Base-by-base conservation (phyloP, 2,329 filamentous ascomycete species). In the Apiospora koreana region DNA sequence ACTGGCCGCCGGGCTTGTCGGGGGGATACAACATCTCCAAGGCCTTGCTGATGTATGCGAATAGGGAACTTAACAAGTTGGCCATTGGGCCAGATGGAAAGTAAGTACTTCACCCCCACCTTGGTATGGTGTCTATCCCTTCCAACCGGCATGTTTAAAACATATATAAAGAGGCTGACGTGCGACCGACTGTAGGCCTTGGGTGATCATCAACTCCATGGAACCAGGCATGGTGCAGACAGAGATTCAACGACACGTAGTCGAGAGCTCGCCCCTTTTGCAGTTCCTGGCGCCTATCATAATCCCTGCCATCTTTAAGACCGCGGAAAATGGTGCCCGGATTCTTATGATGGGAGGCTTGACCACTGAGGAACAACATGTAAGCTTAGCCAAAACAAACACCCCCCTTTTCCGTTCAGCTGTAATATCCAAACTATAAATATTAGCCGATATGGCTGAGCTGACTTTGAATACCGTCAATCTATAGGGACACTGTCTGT, bases 161-260 rank as follows among this genome's bases (percentile, higher is more conserved):
- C n/a, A n/a, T n/a, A n/a, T n/a, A n/a, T n/a, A n/a, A n/a, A n/a
- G n/a, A n/a, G n/a, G n/a, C n/a, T n/a, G n/a, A n/a, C n/a, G n/a
- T n/a, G n/a, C n/a, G n/a, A n/a, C n/a, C n/a, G n/a, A n/a, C n/a
- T n/a, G n/a, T n/a, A 67, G 65, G n/a, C 65, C 65, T 3, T 46
- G 42, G 42, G 65, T 67, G 25, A 67, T 67, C 45, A 25, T 67
- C 21, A 67, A 50, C 31, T 38, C 23, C 28, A 48, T 67, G 25
- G 42, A 50, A 12, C 65, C 65, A 8, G 65, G 65, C 12, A 67
- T 67, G 65, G 65, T 50, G 6, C 21, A 38, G 14, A 67, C 65
- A 3, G 65, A 67, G 16, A 67, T 67, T 1, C 65, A 67, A 35
- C 25, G 65, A 23, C 38, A 67, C 31, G 25, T 67, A 16, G 16